These are phyloP conservation scores for Leptographium wingfieldii DNA, from an alignment of 2,329 filamentous ascomycete species.

Conservation along the genomic window DNA sequence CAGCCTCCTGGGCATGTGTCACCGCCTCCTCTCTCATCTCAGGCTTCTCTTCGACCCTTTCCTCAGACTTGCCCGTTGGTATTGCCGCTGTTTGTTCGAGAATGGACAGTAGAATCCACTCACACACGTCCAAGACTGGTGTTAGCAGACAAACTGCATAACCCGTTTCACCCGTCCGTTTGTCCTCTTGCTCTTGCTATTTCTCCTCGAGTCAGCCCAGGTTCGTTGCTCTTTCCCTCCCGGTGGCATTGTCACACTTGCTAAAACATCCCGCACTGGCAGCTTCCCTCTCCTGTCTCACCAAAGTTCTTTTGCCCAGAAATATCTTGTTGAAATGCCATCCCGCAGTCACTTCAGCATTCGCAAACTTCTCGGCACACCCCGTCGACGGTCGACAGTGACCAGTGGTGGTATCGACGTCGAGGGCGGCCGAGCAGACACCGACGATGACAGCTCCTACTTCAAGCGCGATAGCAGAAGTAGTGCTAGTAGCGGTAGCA, in stretches of 20 bases:
- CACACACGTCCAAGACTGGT: background rate
- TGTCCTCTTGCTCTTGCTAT: background rate
- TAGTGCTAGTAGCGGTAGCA: slow-evolving; percentile 2
- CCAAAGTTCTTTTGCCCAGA: too few relatives aligned
- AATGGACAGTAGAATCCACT: background rate
- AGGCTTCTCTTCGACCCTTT: background rate
- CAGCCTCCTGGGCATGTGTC: background rate
- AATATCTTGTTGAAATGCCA: slow-evolving; percentile 19
- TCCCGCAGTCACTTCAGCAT: slow-evolving; percentile 30
- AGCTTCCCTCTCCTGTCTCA: background rate
- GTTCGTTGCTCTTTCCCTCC: background rate
- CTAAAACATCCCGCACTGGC: background rate
- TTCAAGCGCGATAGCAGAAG: slow-evolving; percentile 18
- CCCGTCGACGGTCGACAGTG: slow-evolving; percentile 8
- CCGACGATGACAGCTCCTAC: background rate
- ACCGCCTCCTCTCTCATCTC: background rate
- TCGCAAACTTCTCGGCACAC: slow-evolving; percentile 27
- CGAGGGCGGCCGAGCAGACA: background rate
- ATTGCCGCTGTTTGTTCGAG: background rate
- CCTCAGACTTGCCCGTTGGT: background rate
- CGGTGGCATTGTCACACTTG: background rate
- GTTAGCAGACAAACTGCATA: background rate
- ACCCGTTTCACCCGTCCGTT: background rate
- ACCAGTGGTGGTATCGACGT: background rate
- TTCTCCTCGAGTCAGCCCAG: background rate